These are phyloP conservation scores for Dillenia suffruticosa DNA, from an alignment of 164 flowering plant genomes.

Conservation along the genomic window DNA sequence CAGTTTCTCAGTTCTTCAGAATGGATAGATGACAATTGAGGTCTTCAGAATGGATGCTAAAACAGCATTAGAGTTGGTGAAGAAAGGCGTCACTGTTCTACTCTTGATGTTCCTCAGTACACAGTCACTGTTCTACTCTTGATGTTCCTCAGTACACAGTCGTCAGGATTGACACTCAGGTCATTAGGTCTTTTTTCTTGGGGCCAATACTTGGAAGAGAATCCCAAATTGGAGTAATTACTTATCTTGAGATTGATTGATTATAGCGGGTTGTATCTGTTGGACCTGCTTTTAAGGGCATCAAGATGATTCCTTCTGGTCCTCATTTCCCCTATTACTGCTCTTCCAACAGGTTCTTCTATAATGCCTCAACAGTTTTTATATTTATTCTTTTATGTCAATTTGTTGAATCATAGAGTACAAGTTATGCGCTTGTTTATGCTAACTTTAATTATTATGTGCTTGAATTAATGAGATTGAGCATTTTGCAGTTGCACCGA, in stretches of 20 bases:
- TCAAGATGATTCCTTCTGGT: conserved; percentile 96
- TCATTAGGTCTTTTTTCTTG: not conserved
- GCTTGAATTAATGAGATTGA: not conserved
- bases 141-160: conserved; percentile 85
- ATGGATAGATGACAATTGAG: too few species aligned
- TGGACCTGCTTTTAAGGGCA: conserved; percentile 67
- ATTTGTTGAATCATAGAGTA: not conserved
- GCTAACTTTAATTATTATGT: not conserved
- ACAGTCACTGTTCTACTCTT: conserved; percentile 65
- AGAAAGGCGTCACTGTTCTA: too few species aligned
- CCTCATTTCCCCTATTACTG: conserved; percentile 81
- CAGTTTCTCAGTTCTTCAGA: too few species aligned
- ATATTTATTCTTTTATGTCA: conserved; percentile 3
- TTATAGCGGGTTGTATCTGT: not conserved
- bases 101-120: too few species aligned
- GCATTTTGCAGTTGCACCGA: not conserved
- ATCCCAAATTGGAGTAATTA: not conserved
- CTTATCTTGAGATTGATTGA: not conserved
- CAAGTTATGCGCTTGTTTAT: too few species aligned
- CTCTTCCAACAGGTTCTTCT: conserved; percentile 64
- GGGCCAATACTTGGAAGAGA: not conserved
- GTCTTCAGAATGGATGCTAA: too few species aligned
- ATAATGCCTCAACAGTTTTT: not conserved
- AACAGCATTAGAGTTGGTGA: too few species aligned
- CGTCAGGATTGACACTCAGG: conserved; percentile 89